Evolutionary conservation across 331 rosid species (phyloP).

Genomic region (Pyracantha coccinea): DNA sequence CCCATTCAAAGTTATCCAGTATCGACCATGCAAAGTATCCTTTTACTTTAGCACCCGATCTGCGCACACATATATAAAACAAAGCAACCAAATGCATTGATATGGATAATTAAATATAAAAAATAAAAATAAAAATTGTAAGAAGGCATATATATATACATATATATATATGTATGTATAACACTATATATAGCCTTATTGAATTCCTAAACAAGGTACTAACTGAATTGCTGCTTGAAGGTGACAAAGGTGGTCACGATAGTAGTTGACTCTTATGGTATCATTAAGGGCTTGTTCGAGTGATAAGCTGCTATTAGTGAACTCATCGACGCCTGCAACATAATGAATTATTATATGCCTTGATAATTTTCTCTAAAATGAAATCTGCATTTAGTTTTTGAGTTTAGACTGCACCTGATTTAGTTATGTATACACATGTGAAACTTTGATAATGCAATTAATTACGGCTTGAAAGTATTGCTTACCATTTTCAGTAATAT

Average conservation of each 20-base stretch:
- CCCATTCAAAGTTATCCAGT: slow-evolving; percentile 65
- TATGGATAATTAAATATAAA: no score
- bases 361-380: no score
- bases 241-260: slow-evolving; percentile 20
- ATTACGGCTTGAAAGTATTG: background rate
- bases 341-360: background rate
- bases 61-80: background rate
- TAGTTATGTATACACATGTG: background rate
- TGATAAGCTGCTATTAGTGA: slow-evolving; percentile 21
- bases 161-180: no score
- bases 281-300: slow-evolving; percentile 31
- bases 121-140: no score
- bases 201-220: background rate
- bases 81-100: no score
- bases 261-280: slow-evolving; percentile 31
- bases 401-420: background rate
- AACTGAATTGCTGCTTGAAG: slow-evolving; percentile 27
- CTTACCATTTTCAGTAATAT: slow-evolving; percentile 58
- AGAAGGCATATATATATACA: no score
- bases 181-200: no score
- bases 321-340: slow-evolving; percentile 30
- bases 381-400: no score
- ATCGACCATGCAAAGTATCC: slow-evolving; percentile 72
- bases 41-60: slow-evolving; percentile 36
- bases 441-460: background rate